Evolutionary conservation across 176 grass and related monocot species (phyloP).

Genomic region (Carex scoparia): DNA sequence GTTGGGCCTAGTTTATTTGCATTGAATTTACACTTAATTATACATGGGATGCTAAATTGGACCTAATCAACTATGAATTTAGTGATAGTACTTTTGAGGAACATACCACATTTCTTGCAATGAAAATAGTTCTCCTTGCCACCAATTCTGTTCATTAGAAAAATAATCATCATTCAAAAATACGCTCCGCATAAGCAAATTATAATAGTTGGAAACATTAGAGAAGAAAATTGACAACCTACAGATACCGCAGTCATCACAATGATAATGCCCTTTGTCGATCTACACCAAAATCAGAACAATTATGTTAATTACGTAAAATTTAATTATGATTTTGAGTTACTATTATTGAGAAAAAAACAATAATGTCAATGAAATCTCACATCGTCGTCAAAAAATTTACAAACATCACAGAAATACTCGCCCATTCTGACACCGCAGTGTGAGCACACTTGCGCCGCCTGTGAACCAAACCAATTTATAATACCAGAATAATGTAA

Average conservation of each 20-base stretch:
- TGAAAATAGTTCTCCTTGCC: constrained; percentile 81
- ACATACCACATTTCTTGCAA: constrained; percentile 79
- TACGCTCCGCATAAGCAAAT: not conserved
- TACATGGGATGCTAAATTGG: not conserved
- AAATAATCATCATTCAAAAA: constrained; percentile 7
- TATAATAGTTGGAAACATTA: not conserved
- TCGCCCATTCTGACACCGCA: constrained; percentile 84
- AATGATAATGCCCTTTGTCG: constrained; percentile 72
- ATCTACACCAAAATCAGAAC: constrained; percentile 30
- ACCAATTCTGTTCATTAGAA: constrained; percentile 51
- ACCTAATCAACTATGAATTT: not conserved
- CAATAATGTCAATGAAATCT: not conserved
- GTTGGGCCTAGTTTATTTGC: not conserved
- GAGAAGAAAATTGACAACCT: constrained; percentile 37
- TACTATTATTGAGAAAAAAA: not conserved
- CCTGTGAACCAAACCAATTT: constrained; percentile 25
- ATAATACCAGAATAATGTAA: not conserved
- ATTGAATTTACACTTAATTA: not conserved
- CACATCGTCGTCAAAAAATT: constrained; percentile 75
- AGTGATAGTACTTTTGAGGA: not conserved
- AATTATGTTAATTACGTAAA: constrained; percentile 12
- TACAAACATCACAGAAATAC: constrained; percentile 75
- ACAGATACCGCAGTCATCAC: constrained; percentile 82
- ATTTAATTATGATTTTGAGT: not conserved
- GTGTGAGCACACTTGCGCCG: constrained; percentile 57